Conservation (phyloP, 345 rosid genomes). For the Rhodomyrtus tomentosa region DNA sequence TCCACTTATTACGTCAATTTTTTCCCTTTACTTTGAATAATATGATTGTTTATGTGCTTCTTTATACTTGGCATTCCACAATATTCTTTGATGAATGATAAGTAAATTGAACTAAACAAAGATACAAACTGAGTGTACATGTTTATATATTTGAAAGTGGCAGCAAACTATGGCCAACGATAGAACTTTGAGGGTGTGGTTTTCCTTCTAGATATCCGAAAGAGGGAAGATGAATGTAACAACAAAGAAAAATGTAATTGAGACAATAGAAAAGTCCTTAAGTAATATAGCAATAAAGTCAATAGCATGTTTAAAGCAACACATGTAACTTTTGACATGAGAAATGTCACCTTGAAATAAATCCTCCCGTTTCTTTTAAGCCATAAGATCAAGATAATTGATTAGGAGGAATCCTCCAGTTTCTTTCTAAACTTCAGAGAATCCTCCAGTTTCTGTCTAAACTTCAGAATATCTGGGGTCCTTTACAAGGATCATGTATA, state of each 20-base stretch:
- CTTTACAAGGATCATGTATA: not conserved
- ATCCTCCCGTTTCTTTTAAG: not conserved
- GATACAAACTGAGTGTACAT: not conserved
- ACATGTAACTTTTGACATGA: not conserved
- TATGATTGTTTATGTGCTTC: not conserved
- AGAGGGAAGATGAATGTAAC: not conserved
- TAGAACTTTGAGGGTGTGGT: not conserved
- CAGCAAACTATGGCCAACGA: not conserved
- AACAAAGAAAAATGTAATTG: not conserved
- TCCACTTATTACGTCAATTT: not conserved
- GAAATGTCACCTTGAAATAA: not conserved
- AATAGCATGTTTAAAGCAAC: not conserved
- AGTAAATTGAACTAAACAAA: not conserved
- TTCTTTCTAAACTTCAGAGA: not conserved
- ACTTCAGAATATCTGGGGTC: not conserved
- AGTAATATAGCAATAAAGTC: not conserved
- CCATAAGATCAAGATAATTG: not conserved
- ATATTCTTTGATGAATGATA: not conserved
- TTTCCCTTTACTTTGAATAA: not conserved
- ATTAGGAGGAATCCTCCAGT: not conserved
- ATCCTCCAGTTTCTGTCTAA: not conserved
- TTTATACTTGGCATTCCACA: not conserved
- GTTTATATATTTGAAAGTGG: not conserved
- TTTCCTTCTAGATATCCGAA: not conserved
- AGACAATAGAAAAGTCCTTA: not conserved